Conservation (phyloP, 1,284 basidiomycete species). For the Pseudozyma flocculosa region DNA sequence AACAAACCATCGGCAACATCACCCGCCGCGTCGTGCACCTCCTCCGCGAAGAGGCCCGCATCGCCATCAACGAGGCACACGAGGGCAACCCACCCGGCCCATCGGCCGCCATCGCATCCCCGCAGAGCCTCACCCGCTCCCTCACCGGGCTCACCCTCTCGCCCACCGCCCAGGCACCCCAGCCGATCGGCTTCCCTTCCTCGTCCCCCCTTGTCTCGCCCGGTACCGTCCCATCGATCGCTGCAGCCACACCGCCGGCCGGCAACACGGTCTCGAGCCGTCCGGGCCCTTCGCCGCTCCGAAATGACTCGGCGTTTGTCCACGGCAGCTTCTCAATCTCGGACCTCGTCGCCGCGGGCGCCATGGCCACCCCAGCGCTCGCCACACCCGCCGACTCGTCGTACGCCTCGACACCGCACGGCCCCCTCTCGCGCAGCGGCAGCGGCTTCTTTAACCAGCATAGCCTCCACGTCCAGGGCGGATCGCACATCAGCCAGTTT, state of each 20-base stretch:
- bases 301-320: slow-evolving; percentile 15
- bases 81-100: not conserved
- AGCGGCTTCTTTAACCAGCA: slow-evolving; percentile 20
- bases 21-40: slow-evolving; percentile 86
- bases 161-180: not conserved
- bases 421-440: slow-evolving; percentile 23
- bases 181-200: slow-evolving; percentile 13
- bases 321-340: slow-evolving; percentile 49
- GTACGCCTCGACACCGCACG: slow-evolving; percentile 21
- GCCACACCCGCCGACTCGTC: slow-evolving; percentile 21
- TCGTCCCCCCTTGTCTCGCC: slow-evolving; percentile 3
- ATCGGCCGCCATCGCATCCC: not conserved
- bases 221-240: not conserved
- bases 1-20: slow-evolving; percentile 91
- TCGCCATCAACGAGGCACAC: not conserved
- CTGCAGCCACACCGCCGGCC: slow-evolving; percentile 6
- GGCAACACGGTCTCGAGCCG: slow-evolving; percentile 18
- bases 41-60: slow-evolving; percentile 77
- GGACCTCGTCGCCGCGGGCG: slow-evolving; percentile 48
- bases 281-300: not conserved
- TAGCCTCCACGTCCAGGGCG: slow-evolving; percentile 6
- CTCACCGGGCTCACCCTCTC: not conserved
- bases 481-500: slow-evolving; percentile 9
- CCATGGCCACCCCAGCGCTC: slow-evolving; percentile 16
- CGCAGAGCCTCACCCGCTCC: not conserved